phyloP scores from a whole-genome alignment of 1,284 basidiomycete genomes.

The Gomphus sp. region DNA sequence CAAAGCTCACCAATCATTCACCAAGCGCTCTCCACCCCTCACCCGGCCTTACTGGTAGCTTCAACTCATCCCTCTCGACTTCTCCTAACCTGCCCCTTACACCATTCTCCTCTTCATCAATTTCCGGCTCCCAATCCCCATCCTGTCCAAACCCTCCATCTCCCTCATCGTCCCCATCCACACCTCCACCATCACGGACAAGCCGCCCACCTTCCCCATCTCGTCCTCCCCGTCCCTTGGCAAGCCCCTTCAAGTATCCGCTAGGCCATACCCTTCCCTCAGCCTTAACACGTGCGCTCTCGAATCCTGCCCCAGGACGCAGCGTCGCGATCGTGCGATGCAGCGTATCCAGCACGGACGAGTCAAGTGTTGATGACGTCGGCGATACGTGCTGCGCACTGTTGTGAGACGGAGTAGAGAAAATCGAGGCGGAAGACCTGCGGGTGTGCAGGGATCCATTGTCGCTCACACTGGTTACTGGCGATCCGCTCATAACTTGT shows the following conservation, averaged over 20 bases:
- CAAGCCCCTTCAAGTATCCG: conserved; percentile 15
- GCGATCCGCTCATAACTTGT: conserved; percentile 26
- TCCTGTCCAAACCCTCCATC: neutral
- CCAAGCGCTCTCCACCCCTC: conserved; percentile 29
- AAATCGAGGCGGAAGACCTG: neutral
- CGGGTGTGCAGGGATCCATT: neutral
- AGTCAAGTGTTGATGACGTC: neutral
- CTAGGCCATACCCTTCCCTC: conserved; percentile 10
- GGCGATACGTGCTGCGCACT: neutral
- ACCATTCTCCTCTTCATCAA: conserved; percentile 10
- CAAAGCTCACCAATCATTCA: neutral
- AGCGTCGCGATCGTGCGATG: conserved; percentile 6
- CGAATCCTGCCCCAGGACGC: conserved; percentile 9
- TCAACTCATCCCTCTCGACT: conserved; percentile 42
- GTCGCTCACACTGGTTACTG: neutral
- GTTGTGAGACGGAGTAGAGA: neutral
- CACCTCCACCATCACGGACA: conserved; percentile 17
- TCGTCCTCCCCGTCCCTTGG: conserved; percentile 20
- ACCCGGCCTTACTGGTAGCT: conserved; percentile 49
- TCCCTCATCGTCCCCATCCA: neutral
- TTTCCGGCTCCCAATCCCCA: neutral
- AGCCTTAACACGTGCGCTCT: conserved; percentile 9
- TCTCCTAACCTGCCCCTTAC: conserved; percentile 10
- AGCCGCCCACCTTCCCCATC: conserved; percentile 23
- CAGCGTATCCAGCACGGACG: neutral